Conservation (phyloP, 345 rosid genomes). For the Nephelium lappaceum region DNA sequence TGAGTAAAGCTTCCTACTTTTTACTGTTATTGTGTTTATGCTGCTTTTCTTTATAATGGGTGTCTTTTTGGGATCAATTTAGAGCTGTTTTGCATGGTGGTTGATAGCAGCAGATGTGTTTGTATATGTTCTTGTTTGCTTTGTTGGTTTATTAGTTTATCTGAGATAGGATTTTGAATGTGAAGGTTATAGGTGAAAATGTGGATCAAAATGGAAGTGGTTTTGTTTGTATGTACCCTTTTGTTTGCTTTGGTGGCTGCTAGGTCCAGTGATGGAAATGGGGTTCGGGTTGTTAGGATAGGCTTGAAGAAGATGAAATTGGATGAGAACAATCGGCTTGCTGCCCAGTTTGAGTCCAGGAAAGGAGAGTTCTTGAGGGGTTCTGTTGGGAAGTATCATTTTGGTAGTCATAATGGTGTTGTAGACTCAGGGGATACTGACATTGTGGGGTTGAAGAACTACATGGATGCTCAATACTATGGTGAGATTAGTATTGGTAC, state of each 20-base stretch:
- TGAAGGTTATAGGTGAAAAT: conserved; percentile 50
- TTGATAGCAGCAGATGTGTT: neutral
- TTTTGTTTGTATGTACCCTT: conserved; percentile 47
- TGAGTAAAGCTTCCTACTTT: conserved; percentile 15
- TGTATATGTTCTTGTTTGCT: too few relatives aligned
- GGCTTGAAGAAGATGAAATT: conserved; percentile 69
- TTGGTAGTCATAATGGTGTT: conserved; percentile 35
- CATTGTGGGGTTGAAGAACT: conserved; percentile 65
- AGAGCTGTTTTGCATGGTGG: neutral
- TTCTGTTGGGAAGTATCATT: conserved; percentile 37
- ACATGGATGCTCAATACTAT: conserved; percentile 89
- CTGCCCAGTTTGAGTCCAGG: conserved; percentile 57
- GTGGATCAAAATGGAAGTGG: conserved; percentile 37
- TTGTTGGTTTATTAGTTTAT: too few relatives aligned
- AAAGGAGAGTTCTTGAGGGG: conserved; percentile 44
- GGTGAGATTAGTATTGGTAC: conserved; percentile 96
- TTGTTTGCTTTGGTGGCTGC: conserved; percentile 42
- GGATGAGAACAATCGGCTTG: conserved; percentile 57
- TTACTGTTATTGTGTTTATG: neutral
- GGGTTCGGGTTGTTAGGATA: conserved; percentile 45
- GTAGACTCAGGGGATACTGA: conserved; percentile 51
- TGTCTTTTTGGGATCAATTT: neutral
- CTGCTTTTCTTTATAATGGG: neutral
- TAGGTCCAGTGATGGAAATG: conserved; percentile 44
- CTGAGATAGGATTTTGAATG: conserved; percentile 7